Evolutionary conservation across 148 eudicot species (phyloP).

Genomic region (Drosera capensis): DNA sequence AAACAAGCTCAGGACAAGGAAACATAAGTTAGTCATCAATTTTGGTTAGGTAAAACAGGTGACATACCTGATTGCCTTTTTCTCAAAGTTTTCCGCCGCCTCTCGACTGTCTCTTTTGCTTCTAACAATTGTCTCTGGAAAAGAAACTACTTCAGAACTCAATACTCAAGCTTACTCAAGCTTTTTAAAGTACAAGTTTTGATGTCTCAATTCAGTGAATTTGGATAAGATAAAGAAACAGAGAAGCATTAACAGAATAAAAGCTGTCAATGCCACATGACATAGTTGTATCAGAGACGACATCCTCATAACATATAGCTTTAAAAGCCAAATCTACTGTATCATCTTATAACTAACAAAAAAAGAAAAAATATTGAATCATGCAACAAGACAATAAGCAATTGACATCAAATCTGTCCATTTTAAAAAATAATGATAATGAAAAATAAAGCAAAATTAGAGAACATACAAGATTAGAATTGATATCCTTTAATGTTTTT

Average conservation of each 20-base stretch:
- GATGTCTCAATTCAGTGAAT: too few relatives aligned
- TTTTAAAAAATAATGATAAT: background rate
- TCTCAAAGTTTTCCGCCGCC: slow-evolving; percentile 74
- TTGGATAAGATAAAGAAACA: too few relatives aligned
- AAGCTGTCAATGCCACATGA: too few relatives aligned
- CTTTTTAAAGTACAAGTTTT: too few relatives aligned
- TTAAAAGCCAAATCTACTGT: background rate
- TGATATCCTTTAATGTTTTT: slow-evolving; percentile 77
- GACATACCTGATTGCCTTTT: slow-evolving; percentile 83
- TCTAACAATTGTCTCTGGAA: slow-evolving; percentile 70
- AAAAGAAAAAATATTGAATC: background rate
- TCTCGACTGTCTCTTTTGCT: slow-evolving; percentile 76
- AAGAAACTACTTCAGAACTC: too few relatives aligned
- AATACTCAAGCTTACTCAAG: too few relatives aligned
- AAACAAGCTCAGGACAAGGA: too few relatives aligned
- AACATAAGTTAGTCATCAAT: too few relatives aligned
- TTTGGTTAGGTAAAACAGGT: too few relatives aligned
- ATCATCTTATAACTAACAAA: background rate
- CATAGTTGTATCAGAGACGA: too few relatives aligned
- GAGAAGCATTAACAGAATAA: too few relatives aligned
- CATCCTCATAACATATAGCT: too few relatives aligned
- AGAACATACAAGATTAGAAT: slow-evolving; percentile 65
- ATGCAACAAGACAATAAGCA: background rate
- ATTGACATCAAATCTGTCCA: background rate
- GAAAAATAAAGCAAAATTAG: background rate